Evolutionary conservation across 176 grass and related monocot genomes (phyloP).

Genomic region (Pontederia crassipes): DNA sequence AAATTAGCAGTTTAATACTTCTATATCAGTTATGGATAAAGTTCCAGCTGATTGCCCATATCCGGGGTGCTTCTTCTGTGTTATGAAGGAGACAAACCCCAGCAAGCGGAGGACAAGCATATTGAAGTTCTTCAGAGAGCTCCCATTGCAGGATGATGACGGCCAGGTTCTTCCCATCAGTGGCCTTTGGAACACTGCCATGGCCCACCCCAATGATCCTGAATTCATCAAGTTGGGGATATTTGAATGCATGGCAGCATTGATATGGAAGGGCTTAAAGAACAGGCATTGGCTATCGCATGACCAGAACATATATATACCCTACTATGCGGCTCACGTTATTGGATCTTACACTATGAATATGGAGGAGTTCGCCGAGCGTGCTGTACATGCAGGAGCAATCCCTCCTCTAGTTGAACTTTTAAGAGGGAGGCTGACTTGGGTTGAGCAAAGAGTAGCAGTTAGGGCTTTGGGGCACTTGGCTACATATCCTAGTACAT

Average conservation of each 20-base stretch:
- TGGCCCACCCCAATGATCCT: constrained; percentile 95
- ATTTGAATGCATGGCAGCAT: constrained; percentile 93
- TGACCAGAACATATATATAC: constrained; percentile 98
- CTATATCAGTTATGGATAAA: constrained; percentile 43
- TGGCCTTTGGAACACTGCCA: constrained; percentile 96
- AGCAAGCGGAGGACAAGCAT: constrained; percentile 76
- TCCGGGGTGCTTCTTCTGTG: constrained; percentile 97
- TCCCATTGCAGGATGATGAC: constrained; percentile 85
- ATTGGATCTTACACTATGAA: constrained; percentile 99
- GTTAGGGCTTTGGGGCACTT: constrained; percentile 94
- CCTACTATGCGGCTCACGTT: constrained; percentile 94
- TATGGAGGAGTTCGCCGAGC: constrained; percentile 94
- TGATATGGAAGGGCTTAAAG: constrained; percentile 99
- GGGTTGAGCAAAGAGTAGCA: constrained; percentile 97
- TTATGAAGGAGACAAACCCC: constrained; percentile 95
- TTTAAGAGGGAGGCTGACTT: constrained; percentile 88
- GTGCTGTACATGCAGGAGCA: constrained; percentile 75
- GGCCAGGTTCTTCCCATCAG: constrained; percentile 95
- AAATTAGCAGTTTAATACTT: neutral
- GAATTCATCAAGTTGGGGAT: constrained; percentile 93
- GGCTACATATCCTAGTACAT: constrained; percentile 87
- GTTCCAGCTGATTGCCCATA: constrained; percentile 82
- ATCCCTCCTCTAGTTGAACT: constrained; percentile 96
- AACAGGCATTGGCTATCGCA: constrained; percentile 92
- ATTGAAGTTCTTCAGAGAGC: constrained; percentile 91